phyloP scores from a whole-genome alignment of 129 eudicot species.

The Silybum marianum region DNA sequence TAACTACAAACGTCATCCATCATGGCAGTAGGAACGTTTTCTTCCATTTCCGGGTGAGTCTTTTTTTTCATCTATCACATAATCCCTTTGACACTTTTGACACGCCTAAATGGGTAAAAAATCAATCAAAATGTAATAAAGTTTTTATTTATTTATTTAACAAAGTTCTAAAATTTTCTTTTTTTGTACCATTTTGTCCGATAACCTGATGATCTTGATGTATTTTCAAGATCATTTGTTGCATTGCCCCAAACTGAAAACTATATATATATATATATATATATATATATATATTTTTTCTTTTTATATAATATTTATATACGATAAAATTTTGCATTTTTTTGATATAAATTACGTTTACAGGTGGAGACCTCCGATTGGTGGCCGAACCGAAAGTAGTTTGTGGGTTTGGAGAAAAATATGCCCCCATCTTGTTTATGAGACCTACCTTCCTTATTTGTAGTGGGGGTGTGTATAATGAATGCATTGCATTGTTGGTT shows the following conservation, averaged over 20 bases:
- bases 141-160: not conserved
- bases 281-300: not conserved
- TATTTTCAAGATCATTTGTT: not conserved
- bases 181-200: not conserved
- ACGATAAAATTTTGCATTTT: not conserved
- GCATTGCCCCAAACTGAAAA: not conserved
- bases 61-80: not conserved
- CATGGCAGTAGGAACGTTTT: constrained; percentile 59
- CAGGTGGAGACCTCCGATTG: constrained; percentile 25
- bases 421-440: constrained; percentile 14
- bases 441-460: constrained; percentile 12
- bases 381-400: not conserved
- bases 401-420: constrained; percentile 23
- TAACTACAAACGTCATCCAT: constrained; percentile 56
- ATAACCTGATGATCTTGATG: not conserved
- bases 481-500: constrained; percentile 31
- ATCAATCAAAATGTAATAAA: too few relatives aligned
- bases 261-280: too few relatives aligned
- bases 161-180: not conserved
- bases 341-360: not conserved
- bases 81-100: not conserved
- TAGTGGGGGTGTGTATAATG: constrained; percentile 28
- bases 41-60: constrained; percentile 30
- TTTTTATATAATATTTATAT: not conserved
- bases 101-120: not conserved